Base-by-base conservation (phyloP, 2,329 filamentous ascomycete species). In the Juglanconis juglandina region DNA sequence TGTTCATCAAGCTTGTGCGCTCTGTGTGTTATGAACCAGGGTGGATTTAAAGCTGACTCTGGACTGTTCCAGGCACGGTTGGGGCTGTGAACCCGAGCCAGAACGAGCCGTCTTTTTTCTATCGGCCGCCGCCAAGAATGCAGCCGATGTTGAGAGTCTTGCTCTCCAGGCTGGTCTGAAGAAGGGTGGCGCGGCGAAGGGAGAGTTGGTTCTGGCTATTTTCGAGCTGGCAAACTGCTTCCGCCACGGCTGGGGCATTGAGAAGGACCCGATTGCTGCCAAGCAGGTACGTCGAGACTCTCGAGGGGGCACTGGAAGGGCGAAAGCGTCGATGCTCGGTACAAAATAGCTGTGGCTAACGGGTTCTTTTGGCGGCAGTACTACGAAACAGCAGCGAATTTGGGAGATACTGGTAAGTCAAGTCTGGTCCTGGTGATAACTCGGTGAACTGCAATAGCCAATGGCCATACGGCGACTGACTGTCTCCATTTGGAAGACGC, bases 381-480 rank as follows among this genome's bases (percentile, higher is more conserved):
- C 75, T 99, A 98, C 75, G 94, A 98, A 77, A 97, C 94, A 9
- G 95, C 95, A 34, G 95, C 95, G 63, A 98, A 99, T 73, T 78
- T 99, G 66, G 95, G 95, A 63, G 95, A 99, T 75, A 91, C 91
- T 49, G 85, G 85, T 86, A 75, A 70, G 83, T 74, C 59, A 10
- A 56, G 49, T 34, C 57, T 59, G 14, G 17, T 5, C 11, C 53
- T 9, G 39, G 17, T 32, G 17, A 53, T 39, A 39, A 10, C 41
- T n/a, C n/a, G 13, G 41, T 13, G 30, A 5, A 33, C 39, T 3
- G n/a, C 52, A 56, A 58, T 37, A 54, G 58, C 60, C 55, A 56
- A 54, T 49, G 49, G 59, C 42, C 50, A 59, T 24, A 44, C 30
- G 54, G 64, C 65, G 65, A 66, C 72, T 73, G 64, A 73, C 69